phyloP scores from a whole-genome alignment of 2,329 filamentous ascomycete species.

The Onygenales sp. region DNA sequence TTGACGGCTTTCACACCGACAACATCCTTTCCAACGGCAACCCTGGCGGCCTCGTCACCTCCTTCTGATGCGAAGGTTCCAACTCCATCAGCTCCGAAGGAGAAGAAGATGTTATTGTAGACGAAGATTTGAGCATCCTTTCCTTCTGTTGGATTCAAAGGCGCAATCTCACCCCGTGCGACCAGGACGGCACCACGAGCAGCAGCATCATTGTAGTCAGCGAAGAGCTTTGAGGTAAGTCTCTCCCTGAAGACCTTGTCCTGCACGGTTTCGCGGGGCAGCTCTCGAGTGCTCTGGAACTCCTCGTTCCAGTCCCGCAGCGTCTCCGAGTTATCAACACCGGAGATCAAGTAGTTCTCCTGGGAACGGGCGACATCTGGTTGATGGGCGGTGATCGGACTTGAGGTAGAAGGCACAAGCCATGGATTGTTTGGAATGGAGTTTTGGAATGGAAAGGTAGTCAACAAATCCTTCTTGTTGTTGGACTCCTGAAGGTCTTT shows the following conservation, averaged over 20 bases:
- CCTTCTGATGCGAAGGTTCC: slow-evolving; percentile 95
- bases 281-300: slow-evolving; percentile 90
- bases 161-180: slow-evolving; percentile 81
- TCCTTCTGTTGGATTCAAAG: slow-evolving; percentile 87
- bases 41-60: slow-evolving; percentile 88
- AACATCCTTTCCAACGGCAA: slow-evolving; percentile 95
- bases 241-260: slow-evolving; percentile 94
- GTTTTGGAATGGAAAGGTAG: slow-evolving; percentile 93
- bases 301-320: slow-evolving; percentile 98
- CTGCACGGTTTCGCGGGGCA: slow-evolving; percentile 87
- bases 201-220: slow-evolving; percentile 94
- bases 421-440: slow-evolving; percentile 86
- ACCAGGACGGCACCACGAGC: slow-evolving; percentile 86
- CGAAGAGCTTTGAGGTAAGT: slow-evolving; percentile 88
- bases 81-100: slow-evolving; percentile 92
- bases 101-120: slow-evolving; percentile 99
- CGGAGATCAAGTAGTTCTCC: slow-evolving; percentile 81
- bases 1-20: slow-evolving; percentile 90
- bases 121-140: slow-evolving; percentile 96
- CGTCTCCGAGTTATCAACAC: slow-evolving; percentile 88
- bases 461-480: slow-evolving; percentile 73
- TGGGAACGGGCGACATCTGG: slow-evolving; percentile 82
- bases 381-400: slow-evolving; percentile 59
- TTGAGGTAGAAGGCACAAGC: slow-evolving; percentile 62
- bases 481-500: slow-evolving; percentile 73